Conservation (phyloP, 257 asterid genomes). For the Parsonsia alboflavescens region DNA sequence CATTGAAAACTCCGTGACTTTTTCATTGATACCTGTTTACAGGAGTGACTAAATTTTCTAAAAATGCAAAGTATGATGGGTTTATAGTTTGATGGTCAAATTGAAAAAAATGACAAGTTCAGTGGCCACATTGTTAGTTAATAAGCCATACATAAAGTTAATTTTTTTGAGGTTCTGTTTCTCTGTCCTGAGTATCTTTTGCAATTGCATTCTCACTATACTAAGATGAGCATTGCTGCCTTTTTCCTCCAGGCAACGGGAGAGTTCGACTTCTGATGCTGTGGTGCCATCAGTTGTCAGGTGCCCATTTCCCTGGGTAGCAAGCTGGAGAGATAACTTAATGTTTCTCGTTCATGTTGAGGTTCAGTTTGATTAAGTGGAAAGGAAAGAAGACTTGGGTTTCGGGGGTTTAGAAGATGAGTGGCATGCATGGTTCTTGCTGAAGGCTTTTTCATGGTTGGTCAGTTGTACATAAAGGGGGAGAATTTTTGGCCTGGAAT, state of each 20-base stretch:
- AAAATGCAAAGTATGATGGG: too few relatives aligned
- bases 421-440: constrained; percentile 17
- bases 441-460: constrained; percentile 27
- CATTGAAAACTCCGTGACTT: too few relatives aligned
- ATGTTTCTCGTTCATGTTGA: constrained; percentile 17
- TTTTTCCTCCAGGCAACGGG: constrained; percentile 61
- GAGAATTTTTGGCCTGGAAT: constrained; percentile 16
- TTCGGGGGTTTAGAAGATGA: neutral
- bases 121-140: too few relatives aligned
- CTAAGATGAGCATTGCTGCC: neutral
- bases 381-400: constrained; percentile 4
- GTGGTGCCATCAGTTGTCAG: constrained; percentile 10
- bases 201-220: neutral
- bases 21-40: too few relatives aligned
- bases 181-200: neutral
- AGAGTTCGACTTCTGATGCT: constrained; percentile 74
- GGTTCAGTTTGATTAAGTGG: constrained; percentile 26
- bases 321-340: constrained; percentile 19
- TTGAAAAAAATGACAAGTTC: too few relatives aligned
- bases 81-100: too few relatives aligned
- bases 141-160: too few relatives aligned
- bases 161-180: neutral
- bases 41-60: too few relatives aligned
- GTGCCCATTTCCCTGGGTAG: neutral
- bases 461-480: constrained; percentile 38